Conservation (phyloP, 2,329 filamentous ascomycete species). For the Hymenoscyphus linearis region DNA sequence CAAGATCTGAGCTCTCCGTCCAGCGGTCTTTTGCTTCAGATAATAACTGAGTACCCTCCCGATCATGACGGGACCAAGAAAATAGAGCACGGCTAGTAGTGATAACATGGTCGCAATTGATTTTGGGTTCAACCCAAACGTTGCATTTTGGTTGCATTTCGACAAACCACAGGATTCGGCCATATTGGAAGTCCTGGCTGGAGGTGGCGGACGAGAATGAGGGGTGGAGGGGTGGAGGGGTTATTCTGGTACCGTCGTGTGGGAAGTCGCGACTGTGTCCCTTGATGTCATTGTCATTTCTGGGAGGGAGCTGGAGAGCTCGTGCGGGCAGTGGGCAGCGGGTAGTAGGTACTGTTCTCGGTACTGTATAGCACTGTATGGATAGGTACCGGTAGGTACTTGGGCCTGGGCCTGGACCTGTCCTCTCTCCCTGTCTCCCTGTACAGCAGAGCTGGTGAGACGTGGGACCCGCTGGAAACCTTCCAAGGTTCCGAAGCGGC, state of each 20-base stretch:
- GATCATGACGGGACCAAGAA: constrained; percentile 26
- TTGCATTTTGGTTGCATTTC: constrained; percentile 25
- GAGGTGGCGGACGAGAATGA: background rate
- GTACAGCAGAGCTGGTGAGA: too few relatives aligned
- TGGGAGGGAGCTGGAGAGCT: background rate
- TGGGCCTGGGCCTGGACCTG: too few relatives aligned
- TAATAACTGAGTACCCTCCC: constrained; percentile 51
- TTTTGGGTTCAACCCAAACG: constrained; percentile 31
- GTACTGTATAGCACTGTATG: too few relatives aligned
- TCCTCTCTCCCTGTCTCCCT: too few relatives aligned
- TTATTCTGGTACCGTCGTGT: background rate
- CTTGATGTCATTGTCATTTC: constrained; percentile 2
- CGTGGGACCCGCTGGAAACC: too few relatives aligned
- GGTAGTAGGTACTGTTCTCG: too few relatives aligned
- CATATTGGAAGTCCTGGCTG: constrained; percentile 19
- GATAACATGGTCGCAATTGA: background rate
- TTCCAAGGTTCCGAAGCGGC: too few relatives aligned
- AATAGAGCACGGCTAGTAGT: constrained; percentile 18
- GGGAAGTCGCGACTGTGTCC: constrained; percentile 5
- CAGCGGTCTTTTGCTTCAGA: constrained; percentile 57
- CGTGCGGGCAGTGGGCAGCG: too few relatives aligned
- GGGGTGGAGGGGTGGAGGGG: background rate
- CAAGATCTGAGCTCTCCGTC: constrained; percentile 54
- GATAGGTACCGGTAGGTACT: too few relatives aligned
- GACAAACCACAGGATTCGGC: constrained; percentile 30